phyloP scores from a whole-genome alignment of 1,139 yeast species.

The Nadsonia starkeyi-henricii region DNA sequence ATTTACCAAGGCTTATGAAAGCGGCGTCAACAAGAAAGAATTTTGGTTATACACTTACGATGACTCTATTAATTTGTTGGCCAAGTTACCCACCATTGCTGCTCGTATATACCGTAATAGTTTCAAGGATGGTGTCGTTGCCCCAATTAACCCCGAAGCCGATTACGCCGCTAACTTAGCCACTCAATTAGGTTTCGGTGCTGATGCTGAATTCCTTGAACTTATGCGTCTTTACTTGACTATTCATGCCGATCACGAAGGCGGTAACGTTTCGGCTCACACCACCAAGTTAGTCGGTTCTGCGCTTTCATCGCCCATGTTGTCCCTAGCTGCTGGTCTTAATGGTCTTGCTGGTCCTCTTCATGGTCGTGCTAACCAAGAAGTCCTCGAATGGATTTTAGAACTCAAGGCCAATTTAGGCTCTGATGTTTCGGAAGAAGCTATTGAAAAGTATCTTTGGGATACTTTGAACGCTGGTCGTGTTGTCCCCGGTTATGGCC shows the following conservation, averaged over 20 bases:
- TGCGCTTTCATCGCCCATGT: slow-evolving; percentile 87
- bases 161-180: slow-evolving; percentile 95
- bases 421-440: slow-evolving; percentile 57
- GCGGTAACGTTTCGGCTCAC: slow-evolving; percentile 98
- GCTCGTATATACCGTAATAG: slow-evolving; percentile 55
- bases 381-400: slow-evolving; percentile 90
- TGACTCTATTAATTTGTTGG: slow-evolving; percentile 49
- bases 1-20: slow-evolving; percentile 48
- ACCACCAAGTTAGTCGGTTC: slow-evolving; percentile 96
- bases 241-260: slow-evolving; percentile 97
- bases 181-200: slow-evolving; percentile 69
- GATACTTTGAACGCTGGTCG: slow-evolving; percentile 84
- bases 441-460: slow-evolving; percentile 89
- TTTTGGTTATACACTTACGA: slow-evolving; percentile 58
- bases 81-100: slow-evolving; percentile 53
- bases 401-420: slow-evolving; percentile 72
- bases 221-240: slow-evolving; percentile 91
- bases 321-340: slow-evolving; percentile 89
- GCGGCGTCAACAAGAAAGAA: slow-evolving; percentile 51
- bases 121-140: slow-evolving; percentile 66
- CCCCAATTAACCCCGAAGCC: slow-evolving; percentile 50
- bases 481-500: slow-evolving; percentile 98
- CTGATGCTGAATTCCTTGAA: slow-evolving; percentile 69
- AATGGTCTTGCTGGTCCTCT: slow-evolving; percentile 97
- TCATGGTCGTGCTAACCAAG: slow-evolving; percentile 98